Base-by-base conservation (phyloP, 371 early-diverging fungal genomes). In the Mucor piriformis region DNA sequence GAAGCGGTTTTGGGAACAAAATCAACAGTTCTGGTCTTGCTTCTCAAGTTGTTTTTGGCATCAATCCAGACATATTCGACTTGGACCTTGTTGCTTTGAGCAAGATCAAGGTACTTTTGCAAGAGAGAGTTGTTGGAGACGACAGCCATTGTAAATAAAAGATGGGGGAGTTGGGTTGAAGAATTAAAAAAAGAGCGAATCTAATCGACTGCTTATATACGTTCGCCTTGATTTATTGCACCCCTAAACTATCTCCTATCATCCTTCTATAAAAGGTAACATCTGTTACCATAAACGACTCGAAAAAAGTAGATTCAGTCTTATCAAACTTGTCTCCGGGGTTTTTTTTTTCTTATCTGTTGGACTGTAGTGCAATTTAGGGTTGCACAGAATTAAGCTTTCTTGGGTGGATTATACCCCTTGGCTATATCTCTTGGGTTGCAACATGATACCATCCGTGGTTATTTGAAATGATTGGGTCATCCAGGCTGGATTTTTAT, bases 51-150 rank as follows among this genome's bases (percentile, higher is more conserved):
- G 52, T 69, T 67, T 23, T 61, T 58, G 34, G 82, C 85, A 76
- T 81, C 84, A 59, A 85, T 83, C 85, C 85, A 85, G 40, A 85
- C 73, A 56, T 85, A 85, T 52, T 83, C 83, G 15, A 84, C 82
- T 63, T 79, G 79, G 49, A 85, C 70, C 43, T 76, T 69, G 51
- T 82, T 79, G 21, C 70, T 63, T 75, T 83, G 85, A 44, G 74
- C 76, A 20, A 85, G 78, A 21, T 66, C 37, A 21, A 85, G 70
- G 61, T 85, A 85, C 59, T 85, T 85, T 43, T 61, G 50, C 23
- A 85, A 74, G 47, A 82, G 67, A 47, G 66, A 52, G 57, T 75
- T 64, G 63, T 78, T 75, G 27, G 83, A 81, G 6, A 67, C 48
- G 43, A 67, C 62, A 52, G 74, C 64, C 77, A 76, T 76, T 37